Conservation (phyloP, 495 filamentous ascomycete genomes). For the Durotheca rogersii region DNA sequence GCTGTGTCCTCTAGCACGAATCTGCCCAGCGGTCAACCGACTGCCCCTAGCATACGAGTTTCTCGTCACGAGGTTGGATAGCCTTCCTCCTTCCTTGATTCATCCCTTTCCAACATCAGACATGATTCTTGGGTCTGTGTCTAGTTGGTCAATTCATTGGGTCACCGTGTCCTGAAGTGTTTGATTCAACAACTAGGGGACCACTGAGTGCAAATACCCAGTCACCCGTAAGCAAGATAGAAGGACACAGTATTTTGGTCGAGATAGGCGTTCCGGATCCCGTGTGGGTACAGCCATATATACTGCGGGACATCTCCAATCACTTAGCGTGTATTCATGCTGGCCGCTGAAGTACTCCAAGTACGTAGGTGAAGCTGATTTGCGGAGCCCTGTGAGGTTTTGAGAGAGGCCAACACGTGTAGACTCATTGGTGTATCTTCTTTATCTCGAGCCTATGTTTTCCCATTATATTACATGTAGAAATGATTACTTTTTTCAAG, state of each 20-base stretch:
- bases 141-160: no score
- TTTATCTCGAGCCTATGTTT: not conserved
- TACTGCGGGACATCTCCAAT: not conserved
- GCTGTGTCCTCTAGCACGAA: no score
- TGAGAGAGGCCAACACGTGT: not conserved
- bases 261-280: constrained; percentile 1
- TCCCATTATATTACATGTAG: constrained; percentile 3
- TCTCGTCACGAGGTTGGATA: no score
- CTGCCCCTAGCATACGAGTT: no score
- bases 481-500: not conserved
- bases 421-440: no score
- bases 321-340: not conserved
- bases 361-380: constrained; percentile 8
- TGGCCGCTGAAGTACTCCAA: not conserved
- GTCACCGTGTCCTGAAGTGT: no score
- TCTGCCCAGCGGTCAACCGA: no score
- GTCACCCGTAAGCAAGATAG: not conserved
- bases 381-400: constrained; percentile 14
- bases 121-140: no score
- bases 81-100: no score
- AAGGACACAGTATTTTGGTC: not conserved
- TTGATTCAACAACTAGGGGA: no score
- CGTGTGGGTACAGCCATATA: constrained; percentile 1
- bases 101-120: no score
- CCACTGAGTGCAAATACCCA: not conserved